phyloP scores from a whole-genome alignment of 805 yeast genomes.

The Cyberlindnera japonica region DNA sequence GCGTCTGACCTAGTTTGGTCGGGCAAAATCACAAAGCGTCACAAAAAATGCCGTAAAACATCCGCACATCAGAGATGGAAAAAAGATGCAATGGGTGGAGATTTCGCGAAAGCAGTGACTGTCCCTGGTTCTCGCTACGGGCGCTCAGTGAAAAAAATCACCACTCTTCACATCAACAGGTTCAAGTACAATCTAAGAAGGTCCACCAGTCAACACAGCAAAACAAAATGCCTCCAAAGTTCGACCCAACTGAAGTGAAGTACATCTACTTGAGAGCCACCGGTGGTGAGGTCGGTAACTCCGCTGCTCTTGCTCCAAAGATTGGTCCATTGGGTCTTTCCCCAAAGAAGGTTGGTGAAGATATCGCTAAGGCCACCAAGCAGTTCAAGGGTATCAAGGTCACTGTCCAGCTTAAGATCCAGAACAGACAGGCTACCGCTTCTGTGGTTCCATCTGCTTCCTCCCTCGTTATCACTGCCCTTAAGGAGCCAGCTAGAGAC shows the following conservation, averaged over 20 bases:
- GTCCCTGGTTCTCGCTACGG: neutral
- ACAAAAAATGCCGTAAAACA: neutral
- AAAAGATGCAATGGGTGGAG: too few relatives aligned
- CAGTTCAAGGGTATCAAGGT: slow-evolving; percentile 99
- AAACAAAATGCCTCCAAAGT: slow-evolving; percentile 87
- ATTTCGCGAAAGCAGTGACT: slow-evolving; percentile 4
- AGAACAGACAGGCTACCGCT: slow-evolving; percentile 99
- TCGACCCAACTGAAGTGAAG: slow-evolving; percentile 98
- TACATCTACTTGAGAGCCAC: slow-evolving; percentile 98
- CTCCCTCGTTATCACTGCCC: slow-evolving; percentile 96
- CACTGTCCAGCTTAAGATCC: slow-evolving; percentile 97
- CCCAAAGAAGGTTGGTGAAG: slow-evolving; percentile 99
- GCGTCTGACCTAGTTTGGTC: too few relatives aligned
- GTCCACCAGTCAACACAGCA: slow-evolving; percentile 4
- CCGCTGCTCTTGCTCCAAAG: slow-evolving; percentile 99
- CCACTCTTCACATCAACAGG: neutral
- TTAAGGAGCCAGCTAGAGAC: slow-evolving; percentile 99
- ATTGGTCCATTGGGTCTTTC: slow-evolving; percentile 99
- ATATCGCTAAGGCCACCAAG: slow-evolving; percentile 99
- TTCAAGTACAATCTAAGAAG: neutral
- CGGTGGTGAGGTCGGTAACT: slow-evolving; percentile 99
- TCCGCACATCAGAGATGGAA: slow-evolving; percentile 1
- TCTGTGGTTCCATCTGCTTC: slow-evolving; percentile 99
- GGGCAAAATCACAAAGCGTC: neutral
- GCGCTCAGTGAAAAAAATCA: slow-evolving; percentile 9